Base-by-base conservation (phyloP, 164 flowering plant species). In the Vitis amurensis region DNA sequence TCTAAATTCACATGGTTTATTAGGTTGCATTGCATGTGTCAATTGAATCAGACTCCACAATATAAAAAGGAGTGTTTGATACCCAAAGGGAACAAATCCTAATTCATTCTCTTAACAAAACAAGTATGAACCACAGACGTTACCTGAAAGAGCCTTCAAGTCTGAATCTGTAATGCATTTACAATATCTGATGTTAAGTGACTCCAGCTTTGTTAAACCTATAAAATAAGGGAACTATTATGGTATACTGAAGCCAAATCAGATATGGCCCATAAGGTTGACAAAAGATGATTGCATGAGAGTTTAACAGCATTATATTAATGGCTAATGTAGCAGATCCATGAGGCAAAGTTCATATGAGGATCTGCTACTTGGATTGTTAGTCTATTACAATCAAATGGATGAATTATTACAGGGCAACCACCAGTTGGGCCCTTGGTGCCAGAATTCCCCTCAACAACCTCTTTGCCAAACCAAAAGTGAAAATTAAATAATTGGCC, bases 131-230 rank as follows among this genome's bases (percentile, higher is more conserved):
- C 44, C 44, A 37, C 9, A 50, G 50, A 23, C 73, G 30, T 44
- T 64, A 90, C 94, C 94, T 79, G 92, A 82, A 30, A 90, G 74
- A 61, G 88, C 76, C 66, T 81, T 77, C 86, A 88, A 23, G 66
- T 90, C 94, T 29, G 86, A 76, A 77, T 90, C 90, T 37, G 81
- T 78, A 50, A 90, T 81, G 85, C 87, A 84, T 66, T 80, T 90
- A 69, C 94, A 90, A 71, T 89, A 90, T 69, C 85, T 86, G 69
- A 88, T 63, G 64, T 88, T 90, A 67, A 90, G 89, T 61, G 88
- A 74, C 64, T 88, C 89, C n/a, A 89, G 87, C 81, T 83, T 88
- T 65, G 79, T 66, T 58, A 89, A 77, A 63, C 89, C 92, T 89
- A 75, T 57, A 49, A 69, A 49, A 68, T 37, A 6, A 37, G 44